Conservation (phyloP, 1,284 basidiomycete species). For the Tylopilus sp. region DNA sequence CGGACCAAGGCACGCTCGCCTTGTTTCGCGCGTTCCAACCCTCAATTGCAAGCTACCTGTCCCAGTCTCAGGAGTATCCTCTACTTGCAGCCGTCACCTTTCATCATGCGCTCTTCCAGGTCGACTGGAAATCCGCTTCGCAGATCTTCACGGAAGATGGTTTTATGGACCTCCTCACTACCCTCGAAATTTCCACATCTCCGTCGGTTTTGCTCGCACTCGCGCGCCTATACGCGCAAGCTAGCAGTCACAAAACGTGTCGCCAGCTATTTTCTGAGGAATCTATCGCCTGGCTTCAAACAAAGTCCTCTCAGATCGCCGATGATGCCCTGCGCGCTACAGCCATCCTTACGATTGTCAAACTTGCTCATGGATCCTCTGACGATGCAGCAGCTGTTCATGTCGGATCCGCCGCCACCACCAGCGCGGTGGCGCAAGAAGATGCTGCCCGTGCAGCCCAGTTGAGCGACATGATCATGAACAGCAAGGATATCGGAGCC, state of each 20-base stretch:
- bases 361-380: constrained; percentile 58
- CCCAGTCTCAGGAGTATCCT: constrained; percentile 49
- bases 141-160: constrained; percentile 59
- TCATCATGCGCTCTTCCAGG: constrained; percentile 69
- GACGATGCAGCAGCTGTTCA: constrained; percentile 42
- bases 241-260: constrained; percentile 66
- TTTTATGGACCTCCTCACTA: constrained; percentile 54
- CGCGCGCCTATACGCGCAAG: constrained; percentile 68
- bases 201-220: constrained; percentile 47
- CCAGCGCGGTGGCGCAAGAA: constrained; percentile 32
- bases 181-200: constrained; percentile 57
- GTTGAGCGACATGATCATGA: constrained; percentile 56
- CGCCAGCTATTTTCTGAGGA: constrained; percentile 56
- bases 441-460: constrained; percentile 49
- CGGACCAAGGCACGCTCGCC: constrained; percentile 44
- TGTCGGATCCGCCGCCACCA: constrained; percentile 22
- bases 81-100: constrained; percentile 55
- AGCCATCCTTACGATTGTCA: constrained; percentile 72
- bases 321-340: constrained; percentile 52
- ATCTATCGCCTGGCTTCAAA: constrained; percentile 58
- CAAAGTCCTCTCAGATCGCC: constrained; percentile 45
- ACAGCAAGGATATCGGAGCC: constrained; percentile 34
- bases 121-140: constrained; percentile 62
- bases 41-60: constrained; percentile 43
- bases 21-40: constrained; percentile 49